A percentile compares a stretch with the other conserved stretches of the same genome.
Evolutionary conservation across 1,139 yeast species (phyloP).

Genomic region (Yamadazyma dendronema): DNA sequence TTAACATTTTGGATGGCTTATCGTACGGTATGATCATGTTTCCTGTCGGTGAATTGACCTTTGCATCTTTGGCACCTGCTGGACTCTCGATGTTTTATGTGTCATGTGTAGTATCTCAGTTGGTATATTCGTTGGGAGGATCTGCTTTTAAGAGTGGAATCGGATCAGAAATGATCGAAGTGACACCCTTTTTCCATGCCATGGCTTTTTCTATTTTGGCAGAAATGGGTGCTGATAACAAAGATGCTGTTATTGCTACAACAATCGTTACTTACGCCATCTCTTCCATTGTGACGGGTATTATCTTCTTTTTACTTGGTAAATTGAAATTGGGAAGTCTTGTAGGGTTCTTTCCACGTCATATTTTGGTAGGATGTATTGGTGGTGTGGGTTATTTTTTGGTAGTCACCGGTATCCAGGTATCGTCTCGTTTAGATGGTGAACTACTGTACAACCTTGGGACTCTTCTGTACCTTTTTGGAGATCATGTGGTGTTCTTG

Average conservation of each 20-base stretch:
- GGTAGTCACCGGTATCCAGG: constrained; percentile 87
- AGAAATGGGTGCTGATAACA: constrained; percentile 50
- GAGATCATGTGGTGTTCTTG: constrained; percentile 39
- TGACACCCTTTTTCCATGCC: constrained; percentile 94
- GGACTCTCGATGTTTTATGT: constrained; percentile 94
- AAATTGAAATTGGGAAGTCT: constrained; percentile 76
- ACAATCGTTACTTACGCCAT: constrained; percentile 83
- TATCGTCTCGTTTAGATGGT: constrained; percentile 75
- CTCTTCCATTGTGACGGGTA: constrained; percentile 82
- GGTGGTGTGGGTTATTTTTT: constrained; percentile 98
- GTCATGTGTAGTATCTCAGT: constrained; percentile 83
- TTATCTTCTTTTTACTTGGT: constrained; percentile 75
- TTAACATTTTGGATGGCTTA: constrained; percentile 87
- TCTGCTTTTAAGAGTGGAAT: constrained; percentile 86
- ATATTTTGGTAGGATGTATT: constrained; percentile 92
- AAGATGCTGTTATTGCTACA: constrained; percentile 74
- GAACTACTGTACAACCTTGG: constrained; percentile 62
- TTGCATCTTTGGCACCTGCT: constrained; percentile 76
- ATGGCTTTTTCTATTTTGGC: constrained; percentile 77
- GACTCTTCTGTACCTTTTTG: constrained; percentile 51
- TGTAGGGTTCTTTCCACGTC: constrained; percentile 95
- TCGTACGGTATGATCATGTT: constrained; percentile 97
- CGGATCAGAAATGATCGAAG: constrained; percentile 98
- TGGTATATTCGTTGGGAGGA: constrained; percentile 86
- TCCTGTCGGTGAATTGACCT: constrained; percentile 80